Evolutionary conservation across 331 rosid species (phyloP).

Genomic region (Prunus yedoensis): DNA sequence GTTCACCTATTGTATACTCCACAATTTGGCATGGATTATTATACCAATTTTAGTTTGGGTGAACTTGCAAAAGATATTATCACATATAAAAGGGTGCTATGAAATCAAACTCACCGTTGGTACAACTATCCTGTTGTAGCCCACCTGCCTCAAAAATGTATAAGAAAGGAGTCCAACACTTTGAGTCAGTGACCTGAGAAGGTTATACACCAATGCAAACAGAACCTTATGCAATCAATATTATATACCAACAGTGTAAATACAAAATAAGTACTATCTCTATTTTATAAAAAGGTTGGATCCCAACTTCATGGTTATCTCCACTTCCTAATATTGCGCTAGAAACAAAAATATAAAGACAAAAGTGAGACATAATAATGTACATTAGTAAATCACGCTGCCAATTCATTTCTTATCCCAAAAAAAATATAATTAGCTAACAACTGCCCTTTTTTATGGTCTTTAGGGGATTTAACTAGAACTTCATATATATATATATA

Average conservation of each 20-base stretch:
- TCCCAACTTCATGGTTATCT: no score
- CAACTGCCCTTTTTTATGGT: neutral
- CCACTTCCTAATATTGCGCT: no score
- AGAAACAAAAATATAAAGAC: neutral
- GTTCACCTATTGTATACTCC: neutral
- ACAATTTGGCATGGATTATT: neutral
- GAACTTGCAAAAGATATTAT: neutral
- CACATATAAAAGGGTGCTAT: neutral
- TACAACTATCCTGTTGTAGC: slow-evolving; percentile 66
- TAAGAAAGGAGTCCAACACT: slow-evolving; percentile 90
- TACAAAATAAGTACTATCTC: neutral
- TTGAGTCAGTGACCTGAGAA: slow-evolving; percentile 55
- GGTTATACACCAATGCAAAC: neutral
- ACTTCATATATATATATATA: no score
- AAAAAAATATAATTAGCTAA: neutral
- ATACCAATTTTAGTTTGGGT: neutral
- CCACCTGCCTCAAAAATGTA: slow-evolving; percentile 55
- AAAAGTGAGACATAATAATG: neutral
- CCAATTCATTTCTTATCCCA: neutral
- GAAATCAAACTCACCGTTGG: slow-evolving; percentile 73
- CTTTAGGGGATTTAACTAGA: neutral
- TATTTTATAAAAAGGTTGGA: no score
- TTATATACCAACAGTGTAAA: neutral
- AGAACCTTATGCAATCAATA: neutral
- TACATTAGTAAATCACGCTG: neutral